Percentiles rank a stretch among this genome's conserved stretches.
Evolutionary conservation across 2,329 filamentous ascomycete species (phyloP).

Genomic region (Aspergillus sp.): DNA sequence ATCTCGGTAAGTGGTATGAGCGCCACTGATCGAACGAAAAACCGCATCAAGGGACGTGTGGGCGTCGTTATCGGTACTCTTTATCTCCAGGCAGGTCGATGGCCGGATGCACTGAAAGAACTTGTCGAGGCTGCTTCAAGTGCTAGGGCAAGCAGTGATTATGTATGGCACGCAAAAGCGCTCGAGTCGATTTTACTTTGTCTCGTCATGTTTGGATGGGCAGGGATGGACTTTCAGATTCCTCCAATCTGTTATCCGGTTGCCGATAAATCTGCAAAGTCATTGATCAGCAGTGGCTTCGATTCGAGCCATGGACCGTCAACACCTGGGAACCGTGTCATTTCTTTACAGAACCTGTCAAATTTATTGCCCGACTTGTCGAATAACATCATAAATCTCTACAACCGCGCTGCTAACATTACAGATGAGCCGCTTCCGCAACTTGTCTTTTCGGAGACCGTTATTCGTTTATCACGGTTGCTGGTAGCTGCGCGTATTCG

Average conservation of each 20-base stretch:
- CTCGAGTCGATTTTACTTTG: constrained; percentile 80
- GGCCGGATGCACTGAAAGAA: constrained; percentile 80
- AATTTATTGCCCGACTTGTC: constrained; percentile 50
- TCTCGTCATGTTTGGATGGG: constrained; percentile 77
- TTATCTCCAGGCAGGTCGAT: constrained; percentile 82
- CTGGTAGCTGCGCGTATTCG: constrained; percentile 46
- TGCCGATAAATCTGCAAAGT: constrained; percentile 44
- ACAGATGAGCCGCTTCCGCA: constrained; percentile 48
- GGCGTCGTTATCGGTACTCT: constrained; percentile 75
- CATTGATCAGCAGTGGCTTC: constrained; percentile 33
- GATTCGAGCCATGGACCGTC: constrained; percentile 34
- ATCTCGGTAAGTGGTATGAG: constrained; percentile 63
- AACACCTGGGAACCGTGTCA: constrained; percentile 42
- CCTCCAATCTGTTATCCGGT: constrained; percentile 48
- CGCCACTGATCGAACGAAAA: constrained; percentile 68
- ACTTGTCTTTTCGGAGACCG: constrained; percentile 50
- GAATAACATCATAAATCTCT: constrained; percentile 51
- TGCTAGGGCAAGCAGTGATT: constrained; percentile 74
- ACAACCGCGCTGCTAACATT: constrained; percentile 47
- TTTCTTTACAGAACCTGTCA: constrained; percentile 45
- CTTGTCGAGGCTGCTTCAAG: constrained; percentile 71
- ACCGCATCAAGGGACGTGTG: constrained; percentile 72
- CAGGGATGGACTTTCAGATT: constrained; percentile 68
- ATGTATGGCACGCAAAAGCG: constrained; percentile 96
- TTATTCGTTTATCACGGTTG: constrained; percentile 49